Evolutionary conservation across 78 protist genomes (phyloP).

Genomic region (Guillardia theta): DNA sequence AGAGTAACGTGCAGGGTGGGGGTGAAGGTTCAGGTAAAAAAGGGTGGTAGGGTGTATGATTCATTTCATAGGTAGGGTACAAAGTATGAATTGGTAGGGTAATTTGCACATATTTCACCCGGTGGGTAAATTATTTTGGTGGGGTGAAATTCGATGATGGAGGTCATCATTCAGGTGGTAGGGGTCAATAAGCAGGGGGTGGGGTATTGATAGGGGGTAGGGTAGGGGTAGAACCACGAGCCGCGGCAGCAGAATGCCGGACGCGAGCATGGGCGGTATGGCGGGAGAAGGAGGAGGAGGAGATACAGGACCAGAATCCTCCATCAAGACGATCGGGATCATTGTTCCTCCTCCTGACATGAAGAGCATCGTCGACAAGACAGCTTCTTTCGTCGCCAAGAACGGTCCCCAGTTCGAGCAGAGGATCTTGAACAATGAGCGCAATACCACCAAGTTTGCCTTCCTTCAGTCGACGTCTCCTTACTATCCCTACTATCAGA

Average conservation of each 20-base stretch:
- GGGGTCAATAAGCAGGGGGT: no score
- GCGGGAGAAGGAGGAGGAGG: not conserved
- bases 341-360: conserved; percentile 29
- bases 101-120: no score
- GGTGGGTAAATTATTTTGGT: no score
- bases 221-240: not conserved
- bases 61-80: no score
- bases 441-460: conserved; percentile 54
- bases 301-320: not conserved
- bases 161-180: no score
- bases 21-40: no score
- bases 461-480: conserved; percentile 61
- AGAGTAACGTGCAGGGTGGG: no score
- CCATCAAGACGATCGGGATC: not conserved
- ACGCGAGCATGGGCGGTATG: not conserved
- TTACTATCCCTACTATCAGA: conserved; percentile 58
- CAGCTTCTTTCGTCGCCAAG: conserved; percentile 73
- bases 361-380: conserved; percentile 58
- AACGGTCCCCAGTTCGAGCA: conserved; percentile 72
- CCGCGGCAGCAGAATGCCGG: conserved; percentile 1
- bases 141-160: no score
- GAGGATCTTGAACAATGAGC: conserved; percentile 49
- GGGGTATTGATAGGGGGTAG: not conserved
- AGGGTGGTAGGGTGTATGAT: no score
- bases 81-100: no score